Percentiles rank a stretch among this genome's conserved stretches.
Evolutionary conservation across 1,284 basidiomycete genomes (phyloP).

Genomic region (Pascua sp.): DNA sequence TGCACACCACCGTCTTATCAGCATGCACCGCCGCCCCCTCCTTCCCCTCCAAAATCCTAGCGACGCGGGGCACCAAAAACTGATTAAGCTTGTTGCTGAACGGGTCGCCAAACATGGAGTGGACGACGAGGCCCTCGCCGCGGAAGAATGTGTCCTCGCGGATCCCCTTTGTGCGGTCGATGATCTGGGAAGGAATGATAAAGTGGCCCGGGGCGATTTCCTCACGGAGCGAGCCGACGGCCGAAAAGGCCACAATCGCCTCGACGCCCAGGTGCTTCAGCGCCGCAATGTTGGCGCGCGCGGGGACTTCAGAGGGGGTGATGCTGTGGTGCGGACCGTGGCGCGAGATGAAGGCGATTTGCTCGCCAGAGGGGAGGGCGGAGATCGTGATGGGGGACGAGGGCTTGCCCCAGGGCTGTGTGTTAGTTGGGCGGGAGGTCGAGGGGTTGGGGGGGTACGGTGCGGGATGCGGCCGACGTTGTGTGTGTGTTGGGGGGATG

Average conservation of each 20-base stretch:
- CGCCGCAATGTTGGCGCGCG: conserved; percentile 90
- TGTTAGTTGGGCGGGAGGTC: no score
- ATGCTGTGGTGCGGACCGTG: conserved; percentile 75
- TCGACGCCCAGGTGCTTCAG: conserved; percentile 87
- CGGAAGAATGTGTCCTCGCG: conserved; percentile 85
- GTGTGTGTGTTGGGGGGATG: no score
- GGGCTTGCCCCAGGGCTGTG: conserved; percentile 87
- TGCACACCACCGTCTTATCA: conserved; percentile 84
- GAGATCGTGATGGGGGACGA: conserved; percentile 89
- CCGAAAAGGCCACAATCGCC: conserved; percentile 88
- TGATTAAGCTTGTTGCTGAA: conserved; percentile 65
- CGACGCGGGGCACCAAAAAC: conserved; percentile 66
- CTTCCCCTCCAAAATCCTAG: conserved; percentile 65
- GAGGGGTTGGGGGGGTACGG: no score
- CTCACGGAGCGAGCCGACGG: conserved; percentile 92
- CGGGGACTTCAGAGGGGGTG: conserved; percentile 72
- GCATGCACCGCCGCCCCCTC: conserved; percentile 62
- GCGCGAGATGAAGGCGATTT: conserved; percentile 86
- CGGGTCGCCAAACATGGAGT: conserved; percentile 91
- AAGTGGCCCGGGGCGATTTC: conserved; percentile 91
- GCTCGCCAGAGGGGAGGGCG: conserved; percentile 69
- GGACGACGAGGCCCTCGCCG: conserved; percentile 75
- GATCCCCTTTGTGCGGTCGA: conserved; percentile 92
- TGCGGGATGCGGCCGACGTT: no score
- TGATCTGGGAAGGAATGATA: conserved; percentile 85